Evolutionary conservation across 352 stramenopile species (phyloP), one percentile per base, ranked within the genome.

Genomic region (Globisporangium nunn): DNA sequence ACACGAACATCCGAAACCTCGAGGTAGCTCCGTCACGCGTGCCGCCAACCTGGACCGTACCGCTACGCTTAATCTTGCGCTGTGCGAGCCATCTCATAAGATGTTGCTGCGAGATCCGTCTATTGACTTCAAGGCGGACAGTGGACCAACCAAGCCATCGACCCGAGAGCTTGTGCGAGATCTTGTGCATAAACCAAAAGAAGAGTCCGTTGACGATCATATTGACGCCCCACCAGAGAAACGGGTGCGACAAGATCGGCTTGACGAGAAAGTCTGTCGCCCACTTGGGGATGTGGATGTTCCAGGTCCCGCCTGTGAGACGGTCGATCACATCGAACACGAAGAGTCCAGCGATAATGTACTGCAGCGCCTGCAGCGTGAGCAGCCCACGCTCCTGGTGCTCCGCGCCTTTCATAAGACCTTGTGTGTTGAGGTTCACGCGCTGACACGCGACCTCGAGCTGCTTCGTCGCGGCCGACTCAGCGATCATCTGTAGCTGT

Each of bases 241-340:
- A 70, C 31, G 83, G 77, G 10, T 66, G 55, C 6, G 74, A 66
- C 14, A 93, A 56, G 23, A 88, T 39, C 0, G 74, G 75, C 10
- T 73, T 40, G 1, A 88, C 61, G 29, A 91, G 41, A 6, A 40
- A 63, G 30, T 59, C 61, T 1, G 69, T 62, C 1, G 82, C 70
- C 90, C 87, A 97, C 4, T 59, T 55, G 4, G 90, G 74, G 55
- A 98, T 79, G 35, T 95, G 74, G 29, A 97, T 81, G 57, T 96
- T 88, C 89, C 94, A 99, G 8, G 77, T 76, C 49, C 87, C 80
- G 37, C 93, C 96, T 1, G 91, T 97, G 43, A 99, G 68, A 30
- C 95, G 85, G 68, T 99, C 95, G 37, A 99, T 79, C 30, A 98
- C 74, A 54, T 97, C 91, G 67, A 98, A 99, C 6, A 94, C 68